A percentile compares a stretch with the other conserved stretches of the same genome.
Evolutionary conservation across 352 stramenopile genomes (phyloP).

Genomic region (Vaucheria bursata): DNA sequence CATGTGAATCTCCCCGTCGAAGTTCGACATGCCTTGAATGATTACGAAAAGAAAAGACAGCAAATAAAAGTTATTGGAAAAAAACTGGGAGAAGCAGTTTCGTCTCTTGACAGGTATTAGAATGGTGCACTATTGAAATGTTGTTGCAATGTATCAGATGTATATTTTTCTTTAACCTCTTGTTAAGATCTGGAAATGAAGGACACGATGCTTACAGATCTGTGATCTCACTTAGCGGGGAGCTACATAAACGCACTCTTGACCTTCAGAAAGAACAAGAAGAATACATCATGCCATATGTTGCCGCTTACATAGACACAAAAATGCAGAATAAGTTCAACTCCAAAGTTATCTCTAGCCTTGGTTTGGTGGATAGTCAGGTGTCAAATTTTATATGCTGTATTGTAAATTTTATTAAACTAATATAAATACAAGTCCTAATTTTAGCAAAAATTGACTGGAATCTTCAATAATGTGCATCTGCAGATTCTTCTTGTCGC

Average conservation of each 20-base stretch:
- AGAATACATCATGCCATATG: constrained; percentile 13
- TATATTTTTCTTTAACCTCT: too few species aligned
- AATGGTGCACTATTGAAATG: too few species aligned
- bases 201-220: constrained; percentile 1
- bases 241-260: constrained; percentile 1
- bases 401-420: background rate
- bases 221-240: background rate
- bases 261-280: constrained; percentile 1
- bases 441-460: too few species aligned
- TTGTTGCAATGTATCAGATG: too few species aligned
- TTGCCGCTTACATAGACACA: constrained; percentile 4
- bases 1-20: constrained; percentile 29
- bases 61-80: background rate
- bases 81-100: background rate
- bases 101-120: constrained; percentile 5
- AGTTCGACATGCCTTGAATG: background rate
- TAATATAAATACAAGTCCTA: background rate
- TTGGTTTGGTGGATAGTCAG: constrained; percentile 32
- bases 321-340: constrained; percentile 18
- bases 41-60: constrained; percentile 10
- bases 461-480: too few species aligned
- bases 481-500: constrained; percentile 43
- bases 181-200: constrained; percentile 8
- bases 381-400: too few species aligned
- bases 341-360: constrained; percentile 35